These are phyloP conservation scores for Leccinum broughii DNA, from an alignment of 768 basidiomycete genomes.

Conservation along the genomic window DNA sequence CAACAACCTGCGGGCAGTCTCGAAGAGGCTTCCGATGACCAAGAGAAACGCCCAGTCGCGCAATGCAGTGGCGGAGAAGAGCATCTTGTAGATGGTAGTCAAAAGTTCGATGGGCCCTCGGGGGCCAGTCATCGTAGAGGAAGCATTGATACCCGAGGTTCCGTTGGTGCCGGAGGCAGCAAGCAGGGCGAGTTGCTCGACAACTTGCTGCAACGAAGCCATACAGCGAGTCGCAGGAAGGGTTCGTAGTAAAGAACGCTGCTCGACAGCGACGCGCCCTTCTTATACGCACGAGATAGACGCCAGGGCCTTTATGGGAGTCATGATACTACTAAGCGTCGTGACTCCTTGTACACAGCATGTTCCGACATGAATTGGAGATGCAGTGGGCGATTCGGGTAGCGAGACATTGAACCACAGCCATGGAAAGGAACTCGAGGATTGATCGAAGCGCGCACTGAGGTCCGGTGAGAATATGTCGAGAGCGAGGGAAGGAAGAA, in stretches of 20 bases:
- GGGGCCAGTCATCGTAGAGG: constrained; percentile 9
- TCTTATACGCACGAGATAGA: constrained; percentile 15
- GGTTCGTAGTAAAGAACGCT: background rate
- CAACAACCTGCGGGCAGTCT: constrained; percentile 52
- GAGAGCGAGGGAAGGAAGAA: background rate
- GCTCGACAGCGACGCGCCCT: background rate
- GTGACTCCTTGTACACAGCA: constrained; percentile 19
- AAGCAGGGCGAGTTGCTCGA: constrained; percentile 31
- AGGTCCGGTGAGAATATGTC: background rate
- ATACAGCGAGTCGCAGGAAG: constrained; percentile 5
- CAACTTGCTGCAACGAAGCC: constrained; percentile 31
- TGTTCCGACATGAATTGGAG: background rate
- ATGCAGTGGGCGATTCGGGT: background rate
- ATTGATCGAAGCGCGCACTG: background rate
- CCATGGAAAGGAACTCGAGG: background rate
- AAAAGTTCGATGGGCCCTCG: constrained; percentile 28
- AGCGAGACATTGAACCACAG: background rate
- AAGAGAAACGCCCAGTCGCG: constrained; percentile 66
- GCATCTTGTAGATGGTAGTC: constrained; percentile 40
- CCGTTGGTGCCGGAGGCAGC: constrained; percentile 16
- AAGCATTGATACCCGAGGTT: constrained; percentile 17
- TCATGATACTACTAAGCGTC: background rate
- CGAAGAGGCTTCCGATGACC: constrained; percentile 60
- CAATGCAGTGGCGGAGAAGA: constrained; percentile 56
- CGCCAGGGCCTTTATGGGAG: background rate